phyloP scores from a whole-genome alignment of 2,329 filamentous ascomycete genomes.

The Trichoderma semiorbis region DNA sequence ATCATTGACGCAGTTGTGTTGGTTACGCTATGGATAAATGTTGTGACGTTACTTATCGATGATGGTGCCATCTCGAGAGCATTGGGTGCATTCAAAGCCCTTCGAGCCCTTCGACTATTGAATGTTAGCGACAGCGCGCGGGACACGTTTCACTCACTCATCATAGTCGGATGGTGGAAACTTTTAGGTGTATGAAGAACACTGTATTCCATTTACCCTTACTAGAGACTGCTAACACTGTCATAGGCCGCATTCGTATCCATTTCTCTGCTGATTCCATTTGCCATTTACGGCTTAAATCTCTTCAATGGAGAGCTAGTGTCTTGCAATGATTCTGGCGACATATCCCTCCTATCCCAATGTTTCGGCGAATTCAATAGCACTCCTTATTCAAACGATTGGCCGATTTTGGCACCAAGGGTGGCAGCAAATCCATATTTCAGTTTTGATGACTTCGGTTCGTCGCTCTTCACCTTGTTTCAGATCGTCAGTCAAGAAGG shows the following conservation, averaged over 20 bases:
- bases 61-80: slow-evolving; percentile 84
- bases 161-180: slow-evolving; percentile 92
- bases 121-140: slow-evolving; percentile 95
- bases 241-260: slow-evolving; percentile 79
- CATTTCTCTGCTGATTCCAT: slow-evolving; percentile 88
- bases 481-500: slow-evolving; percentile 99
- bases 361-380: slow-evolving; percentile 83
- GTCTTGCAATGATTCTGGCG: slow-evolving; percentile 63
- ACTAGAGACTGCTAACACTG: slow-evolving; percentile 13
- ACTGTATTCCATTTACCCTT: neutral
- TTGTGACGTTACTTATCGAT: slow-evolving; percentile 74
- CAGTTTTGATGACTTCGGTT: slow-evolving; percentile 92
- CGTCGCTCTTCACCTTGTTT: slow-evolving; percentile 92
- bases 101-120: slow-evolving; percentile 83
- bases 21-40: slow-evolving; percentile 92
- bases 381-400: slow-evolving; percentile 67
- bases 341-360: slow-evolving; percentile 59
- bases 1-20: slow-evolving; percentile 91
- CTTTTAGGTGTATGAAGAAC: slow-evolving; percentile 66
- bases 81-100: slow-evolving; percentile 93
- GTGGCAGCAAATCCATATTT: slow-evolving; percentile 78
- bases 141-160: slow-evolving; percentile 94
- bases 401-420: slow-evolving; percentile 80
- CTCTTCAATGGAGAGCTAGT: slow-evolving; percentile 82
- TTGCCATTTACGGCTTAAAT: slow-evolving; percentile 93